Evolutionary conservation across 2,329 filamentous ascomycete genomes (phyloP).

Genomic region (Botrytis fabae): DNA sequence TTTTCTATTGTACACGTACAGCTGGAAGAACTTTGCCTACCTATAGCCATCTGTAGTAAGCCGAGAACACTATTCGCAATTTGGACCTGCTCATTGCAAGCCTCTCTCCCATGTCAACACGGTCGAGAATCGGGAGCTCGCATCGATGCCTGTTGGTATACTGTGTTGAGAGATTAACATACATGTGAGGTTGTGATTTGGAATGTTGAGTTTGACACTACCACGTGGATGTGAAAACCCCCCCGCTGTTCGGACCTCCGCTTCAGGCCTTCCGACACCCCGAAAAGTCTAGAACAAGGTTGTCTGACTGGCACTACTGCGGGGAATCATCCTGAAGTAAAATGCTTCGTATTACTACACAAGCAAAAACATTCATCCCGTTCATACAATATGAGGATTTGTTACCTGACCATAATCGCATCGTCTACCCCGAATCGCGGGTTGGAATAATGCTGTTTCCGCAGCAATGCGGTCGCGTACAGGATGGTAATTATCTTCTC

Average conservation of each 20-base stretch:
- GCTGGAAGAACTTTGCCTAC: neutral
- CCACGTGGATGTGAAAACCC: neutral
- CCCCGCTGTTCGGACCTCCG: neutral
- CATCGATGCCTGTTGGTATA: neutral
- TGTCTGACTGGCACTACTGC: neutral
- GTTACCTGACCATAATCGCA: neutral
- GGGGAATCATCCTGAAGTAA: conserved; percentile 13
- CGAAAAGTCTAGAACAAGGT: neutral
- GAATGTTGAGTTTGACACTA: neutral
- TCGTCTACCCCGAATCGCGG: neutral
- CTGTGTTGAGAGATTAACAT: neutral
- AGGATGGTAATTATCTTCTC: conserved; percentile 38
- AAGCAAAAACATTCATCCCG: neutral
- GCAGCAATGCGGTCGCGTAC: conserved; percentile 43
- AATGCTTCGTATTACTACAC: conserved; percentile 3
- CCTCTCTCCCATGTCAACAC: neutral
- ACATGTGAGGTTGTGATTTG: neutral
- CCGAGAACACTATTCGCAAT: neutral
- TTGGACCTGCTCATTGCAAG: neutral
- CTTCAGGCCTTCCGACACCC: neutral
- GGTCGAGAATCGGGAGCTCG: neutral
- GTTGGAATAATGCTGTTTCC: conserved; percentile 20
- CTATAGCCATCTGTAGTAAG: neutral
- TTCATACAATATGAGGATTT: neutral
- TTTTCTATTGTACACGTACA: neutral